Evolutionary conservation across 805 yeast species (phyloP).

Genomic region (Sugiyamaella qingdaonensis): DNA sequence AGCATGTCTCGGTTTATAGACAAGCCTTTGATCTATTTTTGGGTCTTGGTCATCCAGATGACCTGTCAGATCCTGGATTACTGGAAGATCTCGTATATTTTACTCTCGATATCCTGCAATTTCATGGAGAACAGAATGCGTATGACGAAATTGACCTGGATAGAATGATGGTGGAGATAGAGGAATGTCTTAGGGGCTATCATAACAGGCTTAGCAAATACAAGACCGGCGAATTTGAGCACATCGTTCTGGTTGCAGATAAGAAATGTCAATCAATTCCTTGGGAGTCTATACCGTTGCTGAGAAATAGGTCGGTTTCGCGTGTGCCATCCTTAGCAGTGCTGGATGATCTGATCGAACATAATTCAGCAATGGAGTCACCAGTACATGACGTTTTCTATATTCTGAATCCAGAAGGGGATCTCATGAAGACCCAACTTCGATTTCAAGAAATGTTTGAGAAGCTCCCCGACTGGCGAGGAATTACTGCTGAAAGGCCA

Average conservation of each 20-base stretch:
- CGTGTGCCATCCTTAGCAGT: constrained; percentile 66
- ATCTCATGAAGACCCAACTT: constrained; percentile 62
- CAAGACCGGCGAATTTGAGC: constrained; percentile 33
- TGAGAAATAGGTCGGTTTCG: constrained; percentile 55
- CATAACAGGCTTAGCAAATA: constrained; percentile 15
- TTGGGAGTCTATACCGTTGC: constrained; percentile 76
- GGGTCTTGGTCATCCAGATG: constrained; percentile 40
- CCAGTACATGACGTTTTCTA: constrained; percentile 44
- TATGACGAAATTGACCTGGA: constrained; percentile 64
- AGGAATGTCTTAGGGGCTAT: constrained; percentile 41
- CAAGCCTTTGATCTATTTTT: constrained; percentile 49
- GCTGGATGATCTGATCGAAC: constrained; percentile 34
- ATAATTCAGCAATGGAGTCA: constrained; percentile 22
- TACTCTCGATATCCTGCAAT: constrained; percentile 54
- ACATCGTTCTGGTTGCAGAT: constrained; percentile 68
- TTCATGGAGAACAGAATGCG: constrained; percentile 61
- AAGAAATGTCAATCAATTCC: constrained; percentile 67
- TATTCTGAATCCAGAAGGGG: constrained; percentile 79
- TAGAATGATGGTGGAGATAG: constrained; percentile 49
- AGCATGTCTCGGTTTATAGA: constrained; percentile 38
- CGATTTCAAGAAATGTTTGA: constrained; percentile 47
- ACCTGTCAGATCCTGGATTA: constrained; percentile 34
- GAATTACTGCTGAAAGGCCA: constrained; percentile 53
- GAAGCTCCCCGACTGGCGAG: constrained; percentile 43
- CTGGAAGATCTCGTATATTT: constrained; percentile 63